Percentiles rank a stretch among this genome's conserved stretches.
These are phyloP conservation scores for Rubroshorea leprosula DNA, from an alignment of 345 rosid genomes.

Conservation along the genomic window DNA sequence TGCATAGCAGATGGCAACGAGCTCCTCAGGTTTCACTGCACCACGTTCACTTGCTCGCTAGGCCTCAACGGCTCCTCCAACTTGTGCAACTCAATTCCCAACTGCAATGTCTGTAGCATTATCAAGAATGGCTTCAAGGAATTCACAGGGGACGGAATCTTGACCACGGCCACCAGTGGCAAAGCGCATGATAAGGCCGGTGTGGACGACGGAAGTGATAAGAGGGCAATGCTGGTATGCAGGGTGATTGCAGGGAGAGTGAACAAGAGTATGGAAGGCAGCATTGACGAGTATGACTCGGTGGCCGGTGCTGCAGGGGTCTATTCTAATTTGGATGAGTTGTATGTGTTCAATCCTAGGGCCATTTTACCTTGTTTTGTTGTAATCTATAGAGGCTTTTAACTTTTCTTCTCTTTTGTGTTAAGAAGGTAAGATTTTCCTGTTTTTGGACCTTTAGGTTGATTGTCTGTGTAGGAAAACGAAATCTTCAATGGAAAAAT, in stretches of 20 bases:
- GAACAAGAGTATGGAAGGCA: slow-evolving; percentile 40
- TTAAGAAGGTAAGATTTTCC: background rate
- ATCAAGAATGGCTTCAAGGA: slow-evolving; percentile 59
- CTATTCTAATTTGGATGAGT: slow-evolving; percentile 60
- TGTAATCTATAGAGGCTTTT: slow-evolving; percentile 56
- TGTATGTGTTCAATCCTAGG: slow-evolving; percentile 54
- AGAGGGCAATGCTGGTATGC: slow-evolving; percentile 74
- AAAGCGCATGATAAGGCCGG: slow-evolving; percentile 55
- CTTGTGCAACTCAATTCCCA: slow-evolving; percentile 49
- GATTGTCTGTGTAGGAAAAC: slow-evolving; percentile 1
- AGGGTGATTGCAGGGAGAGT: slow-evolving; percentile 78
- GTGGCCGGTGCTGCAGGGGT: slow-evolving; percentile 45
- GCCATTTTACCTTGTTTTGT: slow-evolving; percentile 84
- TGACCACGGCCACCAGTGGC: slow-evolving; percentile 76
- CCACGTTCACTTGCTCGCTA: slow-evolving; percentile 49
- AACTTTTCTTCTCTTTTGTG: slow-evolving; percentile 3
- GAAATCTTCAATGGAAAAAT: background rate
- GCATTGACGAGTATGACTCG: slow-evolving; percentile 55
- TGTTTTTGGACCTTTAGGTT: slow-evolving; percentile 13
- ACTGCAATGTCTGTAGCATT: slow-evolving; percentile 50
- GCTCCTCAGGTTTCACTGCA: slow-evolving; percentile 68
- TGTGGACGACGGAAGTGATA: slow-evolving; percentile 23
- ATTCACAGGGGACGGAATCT: slow-evolving; percentile 32
- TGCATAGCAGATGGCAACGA: slow-evolving; percentile 86
- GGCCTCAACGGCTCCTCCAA: slow-evolving; percentile 62